Evolutionary conservation across 305 asterid genomes (phyloP), one percentile per base, ranked within the genome.

Genomic region (Vinca major): DNA sequence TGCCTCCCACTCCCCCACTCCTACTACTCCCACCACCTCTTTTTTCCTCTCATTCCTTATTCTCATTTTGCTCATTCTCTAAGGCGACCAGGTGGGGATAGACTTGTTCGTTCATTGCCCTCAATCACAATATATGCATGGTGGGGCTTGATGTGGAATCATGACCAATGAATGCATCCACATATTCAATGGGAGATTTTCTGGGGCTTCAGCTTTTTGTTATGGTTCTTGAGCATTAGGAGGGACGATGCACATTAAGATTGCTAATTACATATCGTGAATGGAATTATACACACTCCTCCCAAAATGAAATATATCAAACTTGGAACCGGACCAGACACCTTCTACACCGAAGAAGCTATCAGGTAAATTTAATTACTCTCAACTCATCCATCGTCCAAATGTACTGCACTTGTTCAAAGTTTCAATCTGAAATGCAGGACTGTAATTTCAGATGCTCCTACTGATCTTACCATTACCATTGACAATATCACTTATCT

Each of bases 271-370:
- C 37, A 36, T 7, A 9, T 40, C 45, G 60, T 65, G 17, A 45
- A 67, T 67, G 70, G 57, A 43, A 62, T 54, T 26, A 26, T 26
- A 26, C 33, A 44, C 21, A 47, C 45, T 13, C 60, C 36, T 52
- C 63, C 7, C 67, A 80, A 69, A 45, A 90, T 90, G 95, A 90
- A 90, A 92, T 90, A 81, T 60, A 88, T 90, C 95, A 86, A 86
- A 77, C 85, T 90, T 16, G 95, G 97, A 54, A 77, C 83, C 14
- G 77, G 86, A 66, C 91, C 91, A 19, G 97, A 90, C 84, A 86
- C 90, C 54, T 90, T 88, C 83, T 85, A 73, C 82, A 82, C 95
- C 0, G 88, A 85, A 82, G 89, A 86, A 71, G 87, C 93, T 54
- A 79, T 81, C 21, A 86, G 96, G 96, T 89, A 88, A n/a, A 3